Evolutionary conservation across 306 rosid genomes (phyloP), one percentile per base, ranked within the genome.

Genomic region (Rosa multiflora): DNA sequence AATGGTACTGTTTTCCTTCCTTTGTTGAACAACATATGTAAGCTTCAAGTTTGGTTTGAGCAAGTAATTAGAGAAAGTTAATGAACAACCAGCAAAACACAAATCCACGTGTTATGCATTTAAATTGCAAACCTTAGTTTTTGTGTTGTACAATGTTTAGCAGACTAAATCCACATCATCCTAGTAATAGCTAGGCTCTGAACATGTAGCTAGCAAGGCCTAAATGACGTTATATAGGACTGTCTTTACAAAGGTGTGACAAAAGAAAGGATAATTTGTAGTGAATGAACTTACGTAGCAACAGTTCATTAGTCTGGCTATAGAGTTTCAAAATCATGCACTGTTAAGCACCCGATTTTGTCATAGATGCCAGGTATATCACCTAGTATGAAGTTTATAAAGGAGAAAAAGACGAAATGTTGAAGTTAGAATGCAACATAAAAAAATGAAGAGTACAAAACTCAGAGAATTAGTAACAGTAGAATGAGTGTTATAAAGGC

Each of bases 321-420:
- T 91, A 92, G 93, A 78, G 88, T 83, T 83, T 88, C 93, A 37
- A 91, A 92, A 78, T 94, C 97, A 73, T 91, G 97, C 75, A 92
- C 93, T 5, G 89, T 83, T 89, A 94, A 79, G 81, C 98, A 94
- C 74, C 97, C 0, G 88, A 70, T 87, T 86, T 94, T 42, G 97
- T 92, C 49, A 82, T 95, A 79, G 97, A 94, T 9, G 77, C 95
- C 88, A 90, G 76, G 85, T 90, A 92, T 87, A 92, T 91, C 73
- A 97, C 97, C 98, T 92, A 40, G 26, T 43, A 70, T 26, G n/a
- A 52, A 80, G 43, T 55, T 75, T 32, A 32, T 32, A 32, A 32
- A 32, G 37, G 59, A 74, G 55, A 47, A 40, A 32, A 37, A 58
- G 64, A 71, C 59, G 18, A 56, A 79, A 79, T 21, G 71, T 21